Evolutionary conservation across 2,329 filamentous ascomycete genomes (phyloP).

Genomic region (Aspergillus floridensis): DNA sequence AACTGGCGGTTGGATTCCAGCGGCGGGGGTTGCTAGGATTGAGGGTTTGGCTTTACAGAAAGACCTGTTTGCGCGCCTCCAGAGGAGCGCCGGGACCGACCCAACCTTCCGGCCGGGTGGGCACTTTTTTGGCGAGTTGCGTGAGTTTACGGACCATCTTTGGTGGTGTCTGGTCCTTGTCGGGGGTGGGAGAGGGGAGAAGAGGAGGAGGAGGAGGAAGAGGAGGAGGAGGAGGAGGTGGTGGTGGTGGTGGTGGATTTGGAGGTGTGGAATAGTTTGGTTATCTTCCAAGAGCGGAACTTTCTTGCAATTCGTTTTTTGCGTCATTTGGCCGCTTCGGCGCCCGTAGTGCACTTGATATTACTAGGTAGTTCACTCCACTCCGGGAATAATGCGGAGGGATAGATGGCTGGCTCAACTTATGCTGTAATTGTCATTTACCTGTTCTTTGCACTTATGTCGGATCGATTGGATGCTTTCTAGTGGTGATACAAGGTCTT

Average conservation of each 20-base stretch:
- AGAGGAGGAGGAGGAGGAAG: slow-evolving; percentile 6
- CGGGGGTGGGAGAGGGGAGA: slow-evolving; percentile 3
- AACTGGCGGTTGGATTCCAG: too few relatives aligned
- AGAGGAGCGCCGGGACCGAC: slow-evolving; percentile 26
- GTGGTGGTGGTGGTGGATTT: neutral
- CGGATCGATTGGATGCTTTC: too few relatives aligned
- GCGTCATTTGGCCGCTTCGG: slow-evolving; percentile 36
- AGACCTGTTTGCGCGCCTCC: slow-evolving; percentile 47
- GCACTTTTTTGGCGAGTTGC: slow-evolving; percentile 15
- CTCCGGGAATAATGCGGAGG: too few relatives aligned
- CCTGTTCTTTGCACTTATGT: too few relatives aligned
- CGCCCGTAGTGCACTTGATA: slow-evolving; percentile 21
- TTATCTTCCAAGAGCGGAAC: slow-evolving; percentile 23
- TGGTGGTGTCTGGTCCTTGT: neutral
- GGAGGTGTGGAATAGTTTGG: neutral
- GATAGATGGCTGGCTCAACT: too few relatives aligned
- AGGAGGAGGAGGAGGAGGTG: neutral
- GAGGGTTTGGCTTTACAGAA: slow-evolving; percentile 45
- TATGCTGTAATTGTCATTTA: too few relatives aligned
- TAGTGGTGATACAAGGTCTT: too few relatives aligned
- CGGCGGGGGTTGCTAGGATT: too few relatives aligned
- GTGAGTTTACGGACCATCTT: slow-evolving; percentile 33
- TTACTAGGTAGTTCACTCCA: slow-evolving; percentile 1
- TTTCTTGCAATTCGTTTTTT: slow-evolving; percentile 27
- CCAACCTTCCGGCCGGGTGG: slow-evolving; percentile 28